These are phyloP conservation scores for Lachancea waltii DNA, from an alignment of 805 yeast species.

Conservation along the genomic window DNA sequence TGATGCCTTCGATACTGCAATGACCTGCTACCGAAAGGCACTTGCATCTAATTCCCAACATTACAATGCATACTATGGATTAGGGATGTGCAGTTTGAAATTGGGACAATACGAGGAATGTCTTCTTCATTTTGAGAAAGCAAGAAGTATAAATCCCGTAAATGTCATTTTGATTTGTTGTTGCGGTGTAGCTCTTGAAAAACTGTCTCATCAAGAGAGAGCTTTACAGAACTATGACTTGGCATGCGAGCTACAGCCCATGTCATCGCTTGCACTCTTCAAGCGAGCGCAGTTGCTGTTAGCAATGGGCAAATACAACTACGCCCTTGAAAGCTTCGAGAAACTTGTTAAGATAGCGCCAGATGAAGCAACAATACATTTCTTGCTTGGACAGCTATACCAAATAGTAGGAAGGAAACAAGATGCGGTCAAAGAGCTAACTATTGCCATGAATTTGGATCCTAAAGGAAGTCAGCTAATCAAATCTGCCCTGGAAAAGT, in stretches of 20 bases:
- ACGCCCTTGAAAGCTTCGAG: slow-evolving; percentile 71
- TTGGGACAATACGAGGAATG: slow-evolving; percentile 81
- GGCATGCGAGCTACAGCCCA: slow-evolving; percentile 80
- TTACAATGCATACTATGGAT: slow-evolving; percentile 91
- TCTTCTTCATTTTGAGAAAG: slow-evolving; percentile 79
- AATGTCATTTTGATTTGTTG: slow-evolving; percentile 87
- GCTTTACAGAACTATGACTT: slow-evolving; percentile 78
- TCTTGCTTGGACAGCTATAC: slow-evolving; percentile 79
- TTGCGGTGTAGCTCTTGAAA: slow-evolving; percentile 88
- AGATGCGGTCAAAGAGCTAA: slow-evolving; percentile 77
- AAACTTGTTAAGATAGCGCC: slow-evolving; percentile 72
- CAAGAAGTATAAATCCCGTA: slow-evolving; percentile 81
- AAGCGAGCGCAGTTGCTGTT: slow-evolving; percentile 80
- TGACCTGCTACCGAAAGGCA: slow-evolving; percentile 75
- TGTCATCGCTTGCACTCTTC: slow-evolving; percentile 78
- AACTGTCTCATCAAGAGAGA: slow-evolving; percentile 54
- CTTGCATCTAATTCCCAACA: slow-evolving; percentile 71
- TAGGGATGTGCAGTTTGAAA: slow-evolving; percentile 88
- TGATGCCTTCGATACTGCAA: slow-evolving; percentile 87
- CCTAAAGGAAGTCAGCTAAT: slow-evolving; percentile 88
- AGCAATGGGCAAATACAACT: slow-evolving; percentile 60
- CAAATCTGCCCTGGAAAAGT: slow-evolving; percentile 70
- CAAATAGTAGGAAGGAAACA: slow-evolving; percentile 65
- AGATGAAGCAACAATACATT: slow-evolving; percentile 91
- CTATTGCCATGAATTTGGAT: slow-evolving; percentile 83